Base-by-base conservation (phyloP, 2,329 filamentous ascomycete genomes). In the Simplicillium sp. region DNA sequence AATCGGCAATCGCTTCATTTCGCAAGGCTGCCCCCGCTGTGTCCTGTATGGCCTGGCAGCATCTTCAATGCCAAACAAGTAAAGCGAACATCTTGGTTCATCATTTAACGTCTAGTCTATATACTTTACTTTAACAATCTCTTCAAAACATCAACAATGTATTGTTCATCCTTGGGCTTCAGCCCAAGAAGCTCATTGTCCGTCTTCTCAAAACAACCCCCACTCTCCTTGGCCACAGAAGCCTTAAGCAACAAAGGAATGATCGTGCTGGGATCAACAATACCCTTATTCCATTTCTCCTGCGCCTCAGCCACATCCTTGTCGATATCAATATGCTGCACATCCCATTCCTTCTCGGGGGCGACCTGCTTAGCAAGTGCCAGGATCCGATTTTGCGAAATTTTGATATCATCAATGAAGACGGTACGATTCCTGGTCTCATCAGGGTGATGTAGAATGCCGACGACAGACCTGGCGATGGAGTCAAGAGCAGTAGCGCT, bases 361-460 rank as follows among this genome's bases (percentile, higher is more conserved):
- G 67, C 70, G 2, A 60, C 56, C 41, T 69, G 61, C 57, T 80
- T 71, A 2, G 73, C 62, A 1, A 65, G 54, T 1, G 54, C 62
- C 1, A 73, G 45, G 1, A 74, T 43, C 43, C 60, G 54, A 40
- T 64, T 66, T 53, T 76, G 73, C 0, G 68, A 65, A 13, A 65
- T 55, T 4, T 60, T 54, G 9, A 64, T 54, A 18, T 68, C 64
- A 7, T 69, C 53, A n/a, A 75, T 55, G 43, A 62, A 64, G 3
- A 80, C 59, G 3, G 53, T 42, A 4, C 65, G 59, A 51, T 81
- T 78, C 53, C 66, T 67, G 1, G 75, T 79, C 51, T 73, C 66
- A 3, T 70, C 64, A 0, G 63, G 67, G 39, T 77, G 61, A 7
- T 51, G 50, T 43, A 79, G 53, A 2, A 77, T 57, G 0, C 66